phyloP scores from a whole-genome alignment of 352 stramenopile genomes.

The Globisporangium abappressorium region DNA sequence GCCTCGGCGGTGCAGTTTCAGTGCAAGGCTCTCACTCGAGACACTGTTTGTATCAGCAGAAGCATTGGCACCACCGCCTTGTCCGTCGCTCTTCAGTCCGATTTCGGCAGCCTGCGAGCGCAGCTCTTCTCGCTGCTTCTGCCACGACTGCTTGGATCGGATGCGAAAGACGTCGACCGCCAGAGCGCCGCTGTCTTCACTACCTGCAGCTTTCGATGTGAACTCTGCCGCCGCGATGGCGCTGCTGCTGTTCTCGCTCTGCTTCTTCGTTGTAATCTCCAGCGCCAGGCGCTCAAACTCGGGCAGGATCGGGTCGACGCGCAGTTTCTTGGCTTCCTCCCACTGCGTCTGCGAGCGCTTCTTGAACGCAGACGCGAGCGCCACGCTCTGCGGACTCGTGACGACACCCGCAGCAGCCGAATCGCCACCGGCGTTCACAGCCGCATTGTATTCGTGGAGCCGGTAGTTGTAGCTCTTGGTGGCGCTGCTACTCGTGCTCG shows the following conservation, averaged over 20 bases:
- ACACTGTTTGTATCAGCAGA: neutral
- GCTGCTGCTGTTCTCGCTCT: constrained; percentile 13
- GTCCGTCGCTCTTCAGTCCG: neutral
- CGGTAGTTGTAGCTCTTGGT: constrained; percentile 19
- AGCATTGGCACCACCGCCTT: neutral
- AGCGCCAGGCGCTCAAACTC: constrained; percentile 28
- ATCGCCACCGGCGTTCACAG: neutral
- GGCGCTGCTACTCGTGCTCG: constrained; percentile 10
- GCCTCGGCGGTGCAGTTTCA: constrained; percentile 46
- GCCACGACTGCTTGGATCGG: constrained; percentile 65
- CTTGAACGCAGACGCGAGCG: constrained; percentile 43
- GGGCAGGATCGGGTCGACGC: constrained; percentile 40
- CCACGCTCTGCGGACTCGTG: constrained; percentile 25
- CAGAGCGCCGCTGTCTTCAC: constrained; percentile 3
- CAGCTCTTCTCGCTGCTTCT: constrained; percentile 46
- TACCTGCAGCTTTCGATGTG: constrained; percentile 1
- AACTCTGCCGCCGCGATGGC: constrained; percentile 15
- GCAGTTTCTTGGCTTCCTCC: constrained; percentile 42
- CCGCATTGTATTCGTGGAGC: neutral
- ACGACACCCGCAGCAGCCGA: neutral
- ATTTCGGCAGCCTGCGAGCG: constrained; percentile 29
- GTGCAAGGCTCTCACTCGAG: constrained; percentile 31
- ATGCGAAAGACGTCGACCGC: constrained; percentile 35
- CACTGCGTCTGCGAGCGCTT: constrained; percentile 40
- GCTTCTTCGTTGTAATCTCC: constrained; percentile 19